Evolutionary conservation across 2,329 filamentous ascomycete genomes (phyloP), one percentile per base, ranked within the genome.

Genomic region (Cercospora nicotianae): DNA sequence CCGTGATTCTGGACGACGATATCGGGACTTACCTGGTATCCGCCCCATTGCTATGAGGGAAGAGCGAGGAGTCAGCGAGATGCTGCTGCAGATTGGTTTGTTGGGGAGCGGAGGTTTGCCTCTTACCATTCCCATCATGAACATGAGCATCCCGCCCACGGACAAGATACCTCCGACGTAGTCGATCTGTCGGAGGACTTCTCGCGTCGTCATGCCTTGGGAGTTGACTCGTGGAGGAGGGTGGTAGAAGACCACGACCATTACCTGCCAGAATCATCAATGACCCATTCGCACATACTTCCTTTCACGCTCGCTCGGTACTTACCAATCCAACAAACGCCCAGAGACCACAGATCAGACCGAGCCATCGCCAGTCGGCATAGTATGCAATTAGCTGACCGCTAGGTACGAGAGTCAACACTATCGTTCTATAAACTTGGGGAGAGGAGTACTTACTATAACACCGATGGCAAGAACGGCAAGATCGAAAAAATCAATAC

Each of bases 381-480:
- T 80, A 72, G 53, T 77, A 73, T 6, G 84, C 79, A 28, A 87
- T 85, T 77, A 89, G 80, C 74, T 90, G 87, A 36, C 82, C 87
- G 79, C 61, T 63, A 2, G 3, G 30, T 7, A 8, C 23, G 12
- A 23, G 23, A 7, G 63, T 31, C n/a, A 31, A 36, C n/a, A 63
- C 36, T 36, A 9, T 23, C 12, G 18, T 20, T 26, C 13, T 23
- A 5, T 4, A n/a, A 16, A 42, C 20, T 12, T 20, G 36, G 13
- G 8, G 9, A 12, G 16, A 12, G 48, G 13, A 16, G 23, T 7
- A 63, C 65, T 63, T 59, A 67, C 65, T 84, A 90, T 28, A 90
- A 77, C 0, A 88, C 87, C 0, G 86, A 85, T 0, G 88, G 87
- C 58, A 84, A 83, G 75, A 90, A 90, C 0, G 87, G 88, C 1